Evolutionary conservation across 805 yeast species (phyloP), one percentile per base, ranked within the genome.

Genomic region (Spencermartinsiella europaea): DNA sequence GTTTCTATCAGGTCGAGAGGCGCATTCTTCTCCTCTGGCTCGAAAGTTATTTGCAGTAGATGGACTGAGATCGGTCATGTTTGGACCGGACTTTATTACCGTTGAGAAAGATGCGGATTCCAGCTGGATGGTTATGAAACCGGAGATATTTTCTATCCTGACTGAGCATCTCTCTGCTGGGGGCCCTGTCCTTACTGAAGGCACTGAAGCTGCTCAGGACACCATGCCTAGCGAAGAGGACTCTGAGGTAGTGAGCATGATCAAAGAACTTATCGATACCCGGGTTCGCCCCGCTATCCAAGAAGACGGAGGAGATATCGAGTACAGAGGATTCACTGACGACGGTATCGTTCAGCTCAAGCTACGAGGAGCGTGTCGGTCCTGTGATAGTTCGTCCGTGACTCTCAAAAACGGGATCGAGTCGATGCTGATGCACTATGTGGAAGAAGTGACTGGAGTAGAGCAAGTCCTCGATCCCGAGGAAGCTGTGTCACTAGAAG

Each of bases 301-400:
- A 69, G 99, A 93, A 60, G 99, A 93, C 60, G 99, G 99, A 52
- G 99, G 99, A 28, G 98, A 93, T 61, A 82, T 93, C 51, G 90
- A 87, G 57, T 95, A 81, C 64, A 76, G 85, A 49, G 93, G 87
- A 4, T 90, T 86, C 62, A 87, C 86, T 47, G 88, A 84, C 52
- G 86, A 83, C 48, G 99, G 99, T 1, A 80, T 84, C 12, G 98
- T 95, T 4, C 85, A 79, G 63, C 77, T 93, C 57, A 88, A 85
- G 63, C 71, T 93, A 39, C 90, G 87, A 58, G 99, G 99, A 41
- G 98, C 99, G 5, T 93, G 99, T 68, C 83, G 95, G 45, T 78
- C 95, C 1, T 93, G 99, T 58, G 88, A 95, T 3, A 75, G 89
- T 5, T 84, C 95, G 60, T 87, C 87, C 52, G 93, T 89, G 53